Base-by-base conservation (phyloP, 306 rosid genomes). In the Fragaria vesca region DNA sequence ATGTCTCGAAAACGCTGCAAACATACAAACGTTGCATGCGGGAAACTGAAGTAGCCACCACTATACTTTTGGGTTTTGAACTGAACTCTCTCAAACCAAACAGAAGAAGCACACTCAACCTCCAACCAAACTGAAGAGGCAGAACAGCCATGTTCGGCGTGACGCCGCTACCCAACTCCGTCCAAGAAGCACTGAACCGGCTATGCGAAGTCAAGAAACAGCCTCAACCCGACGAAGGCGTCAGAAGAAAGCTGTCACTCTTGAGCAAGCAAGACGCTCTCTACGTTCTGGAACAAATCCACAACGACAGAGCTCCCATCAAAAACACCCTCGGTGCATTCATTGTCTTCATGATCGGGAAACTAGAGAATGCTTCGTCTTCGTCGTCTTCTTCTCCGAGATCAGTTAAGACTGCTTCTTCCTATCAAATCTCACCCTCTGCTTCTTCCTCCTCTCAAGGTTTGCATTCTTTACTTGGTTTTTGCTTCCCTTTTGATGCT, bases 251-350 rank as follows among this genome's bases (percentile, higher is more conserved):
- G 32, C 82, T 88, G 12, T 70, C 82, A 1, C 62, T 28, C 0
- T 17, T 76, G 2, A 68, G 75, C 7, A 88, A 88, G 52, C 70
- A 81, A 58, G 45, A 10, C 20, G 88, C 91, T 20, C 46, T 81
- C 2, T 26, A 42, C 4, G 18, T 78, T 26, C 79, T 88, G 24
- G 4, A 6, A 0, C 36, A 0, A 10, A 84, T 88, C 26, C 18
- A 72, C 28, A 3, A 5, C 5, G 0, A 3, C 5, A 0, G 1
- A 42, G 18, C 1, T 2, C 51, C 11, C 0, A 78, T 78, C 12
- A 47, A 12, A n/a, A 47, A 47, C 2, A 73, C 26, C 69, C 83
- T 88, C 24, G 11, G 18, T 4, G 79, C 69, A 0, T 85, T 26
- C 63, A 83, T 81, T 8, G 2, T 1, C 0, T 4, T 3, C 77